Percentiles rank a stretch among this genome's conserved stretches.
Conservation (phyloP, 345 rosid species). For the Citrus mangshanensis region DNA sequence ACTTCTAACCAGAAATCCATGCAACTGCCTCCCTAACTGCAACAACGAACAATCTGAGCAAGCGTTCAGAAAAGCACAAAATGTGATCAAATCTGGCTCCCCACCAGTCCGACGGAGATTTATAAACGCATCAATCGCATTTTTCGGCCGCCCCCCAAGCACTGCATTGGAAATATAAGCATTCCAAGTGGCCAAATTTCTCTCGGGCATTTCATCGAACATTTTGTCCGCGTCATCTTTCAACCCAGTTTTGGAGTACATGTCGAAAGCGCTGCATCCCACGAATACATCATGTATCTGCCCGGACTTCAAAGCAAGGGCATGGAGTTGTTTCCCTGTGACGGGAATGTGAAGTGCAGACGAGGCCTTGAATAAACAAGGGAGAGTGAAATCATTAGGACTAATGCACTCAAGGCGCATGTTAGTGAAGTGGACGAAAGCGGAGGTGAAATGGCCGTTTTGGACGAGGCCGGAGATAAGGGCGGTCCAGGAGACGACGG, state of each 20-base stretch:
- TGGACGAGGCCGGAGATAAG: constrained; percentile 68
- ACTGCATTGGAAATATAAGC: constrained; percentile 71
- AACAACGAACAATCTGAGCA: constrained; percentile 51
- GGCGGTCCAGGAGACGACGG: constrained; percentile 80
- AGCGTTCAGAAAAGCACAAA: constrained; percentile 65
- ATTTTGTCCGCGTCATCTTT: constrained; percentile 50
- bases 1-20: constrained; percentile 50
- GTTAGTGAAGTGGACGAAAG: constrained; percentile 41
- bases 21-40: constrained; percentile 63
- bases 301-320: constrained; percentile 56
- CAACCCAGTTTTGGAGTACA: constrained; percentile 60
- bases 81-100: constrained; percentile 63
- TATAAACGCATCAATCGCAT: constrained; percentile 50
- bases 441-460: constrained; percentile 56
- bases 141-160: constrained; percentile 39
- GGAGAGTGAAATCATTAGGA: constrained; percentile 82
- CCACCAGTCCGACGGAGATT: constrained; percentile 55
- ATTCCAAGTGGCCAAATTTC: constrained; percentile 67
- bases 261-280: constrained; percentile 78
- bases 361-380: constrained; percentile 78
- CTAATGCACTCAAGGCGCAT: constrained; percentile 55
- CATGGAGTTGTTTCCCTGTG: constrained; percentile 59
- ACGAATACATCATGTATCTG: constrained; percentile 53
- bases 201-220: constrained; percentile 83
- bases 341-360: constrained; percentile 39